Evolutionary conservation across 2,329 filamentous ascomycete species (phyloP).

Genomic region (Ceratocystis cacaofunesta): DNA sequence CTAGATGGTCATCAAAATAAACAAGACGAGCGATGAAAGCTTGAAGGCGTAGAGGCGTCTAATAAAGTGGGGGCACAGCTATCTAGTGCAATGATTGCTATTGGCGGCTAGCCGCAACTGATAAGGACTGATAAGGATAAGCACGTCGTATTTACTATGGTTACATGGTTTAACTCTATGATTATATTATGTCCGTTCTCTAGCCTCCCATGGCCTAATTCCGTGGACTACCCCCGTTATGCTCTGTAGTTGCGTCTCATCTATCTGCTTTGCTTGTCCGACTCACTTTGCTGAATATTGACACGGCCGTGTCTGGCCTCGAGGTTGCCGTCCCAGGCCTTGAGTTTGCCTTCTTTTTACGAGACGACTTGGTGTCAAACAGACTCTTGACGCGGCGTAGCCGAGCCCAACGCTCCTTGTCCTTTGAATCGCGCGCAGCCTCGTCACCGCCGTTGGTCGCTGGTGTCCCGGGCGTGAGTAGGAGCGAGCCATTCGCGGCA

Average conservation of each 20-base stretch:
- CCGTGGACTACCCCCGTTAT: background rate
- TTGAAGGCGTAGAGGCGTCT: background rate
- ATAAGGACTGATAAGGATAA: background rate
- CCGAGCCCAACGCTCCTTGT: constrained; percentile 60
- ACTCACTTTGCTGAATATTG: constrained; percentile 7
- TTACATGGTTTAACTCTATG: background rate
- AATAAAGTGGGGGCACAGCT: background rate
- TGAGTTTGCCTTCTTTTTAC: constrained; percentile 32
- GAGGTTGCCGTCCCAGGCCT: constrained; percentile 28
- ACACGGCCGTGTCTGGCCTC: background rate
- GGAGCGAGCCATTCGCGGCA: background rate
- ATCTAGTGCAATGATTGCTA: background rate
- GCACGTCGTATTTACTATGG: background rate
- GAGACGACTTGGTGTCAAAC: constrained; percentile 49
- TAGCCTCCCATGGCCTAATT: too few relatives aligned
- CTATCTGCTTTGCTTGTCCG: background rate
- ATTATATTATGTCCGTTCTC: background rate
- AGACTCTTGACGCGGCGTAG: constrained; percentile 56
- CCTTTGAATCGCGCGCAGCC: constrained; percentile 38
- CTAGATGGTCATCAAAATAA: background rate
- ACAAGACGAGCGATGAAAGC: background rate
- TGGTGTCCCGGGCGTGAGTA: background rate
- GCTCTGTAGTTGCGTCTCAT: background rate
- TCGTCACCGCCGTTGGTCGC: constrained; percentile 18
- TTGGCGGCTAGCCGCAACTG: background rate